Percentiles rank a stretch among this genome's conserved stretches.
Conservation (phyloP, 768 basidiomycete species). For the Rhizopogon roseolus region DNA sequence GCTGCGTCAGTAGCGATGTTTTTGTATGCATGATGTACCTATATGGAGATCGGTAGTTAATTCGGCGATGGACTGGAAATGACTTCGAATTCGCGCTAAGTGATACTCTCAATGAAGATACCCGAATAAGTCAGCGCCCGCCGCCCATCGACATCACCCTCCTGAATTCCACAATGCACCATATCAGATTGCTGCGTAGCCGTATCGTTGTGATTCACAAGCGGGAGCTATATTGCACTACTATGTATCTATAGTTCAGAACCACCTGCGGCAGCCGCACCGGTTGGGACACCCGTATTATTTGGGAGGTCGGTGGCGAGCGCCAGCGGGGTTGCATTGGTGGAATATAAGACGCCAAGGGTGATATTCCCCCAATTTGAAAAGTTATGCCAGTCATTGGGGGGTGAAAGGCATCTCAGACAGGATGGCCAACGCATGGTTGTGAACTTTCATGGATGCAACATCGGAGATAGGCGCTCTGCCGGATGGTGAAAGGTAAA, state of each 20-base stretch:
- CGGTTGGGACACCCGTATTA: constrained; percentile 36
- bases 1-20: no score
- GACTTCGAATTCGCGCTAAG: no score
- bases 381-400: constrained; percentile 54
- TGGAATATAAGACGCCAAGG: constrained; percentile 48
- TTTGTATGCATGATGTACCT: no score
- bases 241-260: constrained; percentile 14
- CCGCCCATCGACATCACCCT: constrained; percentile 52
- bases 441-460: constrained; percentile 48
- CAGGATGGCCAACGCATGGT: constrained; percentile 48
- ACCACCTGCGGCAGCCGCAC: constrained; percentile 48
- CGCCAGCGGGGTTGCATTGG: constrained; percentile 30
- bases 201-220: constrained; percentile 43
- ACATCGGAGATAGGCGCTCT: constrained; percentile 37
- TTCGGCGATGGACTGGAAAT: no score
- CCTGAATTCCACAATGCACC: constrained; percentile 54
- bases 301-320: constrained; percentile 37
- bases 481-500: constrained; percentile 51
- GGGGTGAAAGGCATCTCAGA: constrained; percentile 43
- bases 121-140: constrained; percentile 53
- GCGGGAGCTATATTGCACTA: constrained; percentile 38
- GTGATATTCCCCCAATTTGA: constrained; percentile 50
- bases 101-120: constrained; percentile 45
- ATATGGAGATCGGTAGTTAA: no score
- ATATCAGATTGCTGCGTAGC: constrained; percentile 48